Base-by-base conservation (phyloP, 495 filamentous ascomycete genomes). In the Geopyxis carbonaria region DNA sequence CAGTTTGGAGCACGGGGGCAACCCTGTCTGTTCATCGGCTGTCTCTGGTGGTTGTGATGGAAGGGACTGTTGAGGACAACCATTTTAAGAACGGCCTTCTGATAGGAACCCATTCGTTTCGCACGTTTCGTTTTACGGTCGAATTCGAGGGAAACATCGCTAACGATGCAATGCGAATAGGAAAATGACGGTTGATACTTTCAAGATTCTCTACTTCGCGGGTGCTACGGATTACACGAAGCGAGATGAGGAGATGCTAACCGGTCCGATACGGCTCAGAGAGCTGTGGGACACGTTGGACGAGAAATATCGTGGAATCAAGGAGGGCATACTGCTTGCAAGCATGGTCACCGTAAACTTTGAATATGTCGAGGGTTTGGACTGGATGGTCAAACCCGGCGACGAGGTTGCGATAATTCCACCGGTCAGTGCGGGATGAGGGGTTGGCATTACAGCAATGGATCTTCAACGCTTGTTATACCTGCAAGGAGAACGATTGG, bases 361-460 rank as follows among this genome's bases (percentile, higher is more conserved):
- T 25, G 70, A 84, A 20, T 97, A 95, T 61, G 75, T 92, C 23
- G 57, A 61, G 29, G 56, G 55, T 5, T 27, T 23, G 27, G 54
- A 57, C 0, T 53, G 57, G 23, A 50, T 59, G 4, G 56, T 76
- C 30, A 52, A 75, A 40, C 70, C 66, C 15, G 86, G 84, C 13
- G 80, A 89, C 48, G 89, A 97, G 60, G 83, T 95, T 31, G 91
- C 78, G 8, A 76, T 97, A 31, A 94, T 97, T 45, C 89, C 89
- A 22, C 89, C 89, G n/a, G 89, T 95, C 35, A 95, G 89, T 65
- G 80, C 78, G 25, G 81, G 82, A n/a, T n/a, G n/a, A n/a, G n/a
- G n/a, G n/a, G n/a, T n/a, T n/a, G n/a, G n/a, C n/a, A n/a, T n/a
- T n/a, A n/a, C n/a, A n/a, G n/a, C n/a, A n/a, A n/a, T n/a, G n/a